Base-by-base conservation (phyloP, 2,329 filamentous ascomycete genomes). In the Diaporthe citri region DNA sequence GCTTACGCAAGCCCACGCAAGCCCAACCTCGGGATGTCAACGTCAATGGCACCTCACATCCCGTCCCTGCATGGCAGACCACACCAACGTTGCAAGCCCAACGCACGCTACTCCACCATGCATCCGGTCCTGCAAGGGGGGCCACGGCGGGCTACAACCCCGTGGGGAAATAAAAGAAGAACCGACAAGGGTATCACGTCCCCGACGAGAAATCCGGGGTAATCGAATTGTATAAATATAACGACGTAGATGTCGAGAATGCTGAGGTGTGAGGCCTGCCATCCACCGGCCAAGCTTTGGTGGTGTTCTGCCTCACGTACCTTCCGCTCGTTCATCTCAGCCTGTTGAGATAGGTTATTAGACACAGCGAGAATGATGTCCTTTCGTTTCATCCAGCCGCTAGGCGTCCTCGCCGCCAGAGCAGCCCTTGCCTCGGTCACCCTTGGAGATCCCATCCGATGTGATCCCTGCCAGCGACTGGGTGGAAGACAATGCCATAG, bases 401-500 rank as follows among this genome's bases (percentile, higher is more conserved):
- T 64, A 25, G 41, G 41, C 41, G 41, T 64, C 60, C 43, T 64
- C 41, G 60, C 60, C 28, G 20, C 28, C 25, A 46, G 60, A 60
- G 69, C 25, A 34, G 60, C 43, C 9, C 4, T 64, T 43, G 60
- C 60, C 39, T 64, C 60, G 25, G 34, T 75, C 28, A 59, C 69
- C 25, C 9, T 74, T n/a, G 62, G 25, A 22, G 77, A 78, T 51
- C 77, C 77, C 77, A 4, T 73, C 71, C 31, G 76, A 79, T 69
- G 56, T 72, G 28, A 78, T 79, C 46, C 48, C 69, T 4, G 69
- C 77, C n/a, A 51, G 36, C 22, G 41, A 64, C n/a, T 79, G 77
- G 76, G 70, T 75, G 7, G 67, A 75, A 8, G 78, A 78, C 57
- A 79, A 79, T 76, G 77, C 78, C 3, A 76, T 79, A 9, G 15